Evolutionary conservation across 2,329 filamentous ascomycete genomes (phyloP), one percentile per base, ranked within the genome.

Genomic region (Sporothrix schenckii): DNA sequence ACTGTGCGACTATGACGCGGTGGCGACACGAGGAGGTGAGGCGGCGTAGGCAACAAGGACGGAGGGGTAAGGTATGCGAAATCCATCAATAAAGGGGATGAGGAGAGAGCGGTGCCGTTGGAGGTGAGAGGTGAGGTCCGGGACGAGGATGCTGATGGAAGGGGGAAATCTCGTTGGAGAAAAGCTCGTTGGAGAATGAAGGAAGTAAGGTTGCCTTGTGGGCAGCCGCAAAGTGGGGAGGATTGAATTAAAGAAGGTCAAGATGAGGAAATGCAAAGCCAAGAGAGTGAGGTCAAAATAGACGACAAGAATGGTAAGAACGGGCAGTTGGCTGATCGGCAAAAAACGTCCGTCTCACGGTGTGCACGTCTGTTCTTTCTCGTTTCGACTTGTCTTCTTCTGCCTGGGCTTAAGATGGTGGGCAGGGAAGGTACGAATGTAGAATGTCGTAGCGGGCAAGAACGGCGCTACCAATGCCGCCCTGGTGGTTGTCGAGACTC

Each of bases 61-160:
- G 44, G 54, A 19, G 30, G 53, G 16, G 53, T 13, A 50, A 50
- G 47, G 39, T 49, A 58, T 30, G 66, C 66, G 58, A 58, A 68
- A 54, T 66, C 63, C 63, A 66, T 53, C 24, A 66, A 52, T n/a
- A 34, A 10, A 9, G 19, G 19, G 47, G 11, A 4, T 13, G 41
- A 44, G 19, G 27, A 16, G 7, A 19, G 16, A 13, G 60, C 11
- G 41, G 41, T 19, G 24, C 4, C 1, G 3, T 44, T 13, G 11
- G 41, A n/a, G 14, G 60, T 65, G 60, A 49, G 21, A 27, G 1
- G 19, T 44, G 54, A 60, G 34, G 6, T 34, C 34, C 34, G 34
- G 6, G 34, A 34, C 34, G 34, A 34, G 2, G 34, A 34, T 34
- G 34, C 34, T 34, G 34, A 34, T 34, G 34, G 39, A 54, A 54